phyloP scores from a whole-genome alignment of 129 eudicot species.

The Chrysanthemum seticuspe region DNA sequence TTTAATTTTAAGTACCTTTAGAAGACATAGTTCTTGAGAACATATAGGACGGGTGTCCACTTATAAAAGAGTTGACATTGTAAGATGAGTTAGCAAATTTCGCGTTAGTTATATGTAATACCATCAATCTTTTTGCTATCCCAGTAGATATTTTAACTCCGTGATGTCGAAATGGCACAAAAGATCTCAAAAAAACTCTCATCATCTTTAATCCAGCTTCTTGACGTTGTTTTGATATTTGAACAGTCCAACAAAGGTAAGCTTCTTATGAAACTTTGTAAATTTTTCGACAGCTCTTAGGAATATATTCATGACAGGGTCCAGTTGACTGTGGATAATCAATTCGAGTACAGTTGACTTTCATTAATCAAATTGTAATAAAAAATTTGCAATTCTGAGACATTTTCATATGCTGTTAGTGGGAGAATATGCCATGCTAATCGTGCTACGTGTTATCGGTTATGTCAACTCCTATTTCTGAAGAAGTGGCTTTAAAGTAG shows the following conservation, averaged over 20 bases:
- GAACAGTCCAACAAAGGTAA: constrained; percentile 29
- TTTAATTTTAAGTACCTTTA: constrained; percentile 34
- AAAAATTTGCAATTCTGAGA: neutral
- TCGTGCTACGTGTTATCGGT: too few species aligned
- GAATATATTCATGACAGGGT: neutral
- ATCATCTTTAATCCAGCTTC: constrained; percentile 46
- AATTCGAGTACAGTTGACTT: neutral
- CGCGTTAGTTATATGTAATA: constrained; percentile 22
- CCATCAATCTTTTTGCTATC: constrained; percentile 25
- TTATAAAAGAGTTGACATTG: constrained; percentile 11
- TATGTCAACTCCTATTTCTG: too few species aligned
- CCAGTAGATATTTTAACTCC: constrained; percentile 23
- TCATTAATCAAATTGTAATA: neutral
- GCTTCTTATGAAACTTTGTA: constrained; percentile 3
- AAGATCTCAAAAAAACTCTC: constrained; percentile 33
- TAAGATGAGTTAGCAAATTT: constrained; percentile 4
- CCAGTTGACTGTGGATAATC: neutral
- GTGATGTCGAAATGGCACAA: constrained; percentile 30
- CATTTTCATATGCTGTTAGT: neutral
- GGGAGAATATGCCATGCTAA: too few species aligned
- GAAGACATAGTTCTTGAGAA: constrained; percentile 43
- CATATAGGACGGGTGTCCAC: constrained; percentile 34
- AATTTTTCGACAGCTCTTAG: neutral
- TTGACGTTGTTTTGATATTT: constrained; percentile 5
- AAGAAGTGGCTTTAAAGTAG: too few species aligned